Evolutionary conservation across 2,329 filamentous ascomycete species (phyloP), one percentile per base, ranked within the genome.

Genomic region (Ophiognomonia clavigignenti-juglandacearum): DNA sequence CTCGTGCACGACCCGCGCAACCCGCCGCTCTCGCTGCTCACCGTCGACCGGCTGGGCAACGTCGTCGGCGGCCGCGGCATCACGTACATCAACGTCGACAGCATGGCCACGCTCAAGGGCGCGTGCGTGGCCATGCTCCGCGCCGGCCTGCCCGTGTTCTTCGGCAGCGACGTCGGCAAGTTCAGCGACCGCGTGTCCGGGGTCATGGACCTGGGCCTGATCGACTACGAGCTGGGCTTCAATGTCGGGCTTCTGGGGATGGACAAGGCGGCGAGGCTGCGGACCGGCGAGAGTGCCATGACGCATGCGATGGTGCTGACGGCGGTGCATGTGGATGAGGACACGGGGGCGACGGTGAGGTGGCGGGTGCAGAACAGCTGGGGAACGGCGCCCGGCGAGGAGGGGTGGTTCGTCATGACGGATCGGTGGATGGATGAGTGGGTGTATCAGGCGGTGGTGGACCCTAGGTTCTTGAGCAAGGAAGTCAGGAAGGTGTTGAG

Each of bases 291-390:
- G 67, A 85, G 79, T 45, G 75, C 80, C 42, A 95, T 96, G 89
- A 95, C 89, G 1, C 90, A 95, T 59, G 90, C 90, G 4, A 95
- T 95, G 90, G 88, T 95, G 0, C 67, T 96, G 52, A 95, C 88
- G 3, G 90, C 81, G 1, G 90, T 95, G 38, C 89, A 96, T 60
- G 64, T 95, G 3, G 83, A 86, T 50, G 71, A 76, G 23, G 67
- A 79, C 50, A 67, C 63, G 1, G 82, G 80, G 1, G 77, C 80
- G 64, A 74, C 81, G 2, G 78, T 89, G 1, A 72, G 89, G 37
- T 96, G 90, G 90, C 73, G 88, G 45, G 88, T 95, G 6, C 85
- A 95, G 74, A 95, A 95, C 62, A 86, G 80, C 47, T 95, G 89
- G 89, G 87, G 86, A 11, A 74, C 80, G 34, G 68, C 60, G 0